These are phyloP conservation scores for Penicillium cosmopolitanum DNA, from an alignment of 495 filamentous ascomycete species.

Conservation along the genomic window DNA sequence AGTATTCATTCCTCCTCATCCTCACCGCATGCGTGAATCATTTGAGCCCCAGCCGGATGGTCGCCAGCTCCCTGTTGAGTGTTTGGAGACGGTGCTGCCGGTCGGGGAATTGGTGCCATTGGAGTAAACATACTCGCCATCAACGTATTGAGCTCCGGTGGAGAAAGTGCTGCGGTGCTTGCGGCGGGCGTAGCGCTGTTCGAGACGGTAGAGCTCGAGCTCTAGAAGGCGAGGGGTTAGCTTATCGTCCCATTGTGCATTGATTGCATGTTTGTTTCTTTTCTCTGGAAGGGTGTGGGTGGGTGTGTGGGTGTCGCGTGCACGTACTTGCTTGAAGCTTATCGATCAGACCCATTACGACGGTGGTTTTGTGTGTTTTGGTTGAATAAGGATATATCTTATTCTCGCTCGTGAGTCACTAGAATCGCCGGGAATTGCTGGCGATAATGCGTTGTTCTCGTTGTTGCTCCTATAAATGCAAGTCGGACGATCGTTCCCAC, in stretches of 20 bases:
- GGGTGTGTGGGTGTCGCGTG: not conserved
- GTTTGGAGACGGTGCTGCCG: constrained; percentile 43
- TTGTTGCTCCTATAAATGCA: constrained; percentile 8
- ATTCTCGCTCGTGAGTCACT: not conserved
- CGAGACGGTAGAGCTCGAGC: constrained; percentile 88
- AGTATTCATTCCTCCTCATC: constrained; percentile 21
- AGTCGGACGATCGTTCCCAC: constrained; percentile 19
- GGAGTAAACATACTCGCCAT: constrained; percentile 85
- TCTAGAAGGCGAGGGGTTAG: constrained; percentile 41
- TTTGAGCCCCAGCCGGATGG: constrained; percentile 37
- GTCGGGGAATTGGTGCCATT: constrained; percentile 41
- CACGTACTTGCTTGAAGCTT: constrained; percentile 60
- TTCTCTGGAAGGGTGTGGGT: not conserved
- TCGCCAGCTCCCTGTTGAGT: constrained; percentile 49
- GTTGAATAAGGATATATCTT: not conserved
- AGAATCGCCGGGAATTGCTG: not conserved
- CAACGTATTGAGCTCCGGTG: constrained; percentile 83
- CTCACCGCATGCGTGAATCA: constrained; percentile 30
- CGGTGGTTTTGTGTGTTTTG: not conserved
- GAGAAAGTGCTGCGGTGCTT: constrained; percentile 85
- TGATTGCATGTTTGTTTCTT: constrained; percentile 2
- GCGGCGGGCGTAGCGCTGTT: constrained; percentile 88
- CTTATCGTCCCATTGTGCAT: constrained; percentile 6
- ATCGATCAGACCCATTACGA: constrained; percentile 52
- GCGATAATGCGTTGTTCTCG: constrained; percentile 3